Evolutionary conservation across 2,329 filamentous ascomycete genomes (phyloP).

Genomic region (Neocucurbitaria cava): DNA sequence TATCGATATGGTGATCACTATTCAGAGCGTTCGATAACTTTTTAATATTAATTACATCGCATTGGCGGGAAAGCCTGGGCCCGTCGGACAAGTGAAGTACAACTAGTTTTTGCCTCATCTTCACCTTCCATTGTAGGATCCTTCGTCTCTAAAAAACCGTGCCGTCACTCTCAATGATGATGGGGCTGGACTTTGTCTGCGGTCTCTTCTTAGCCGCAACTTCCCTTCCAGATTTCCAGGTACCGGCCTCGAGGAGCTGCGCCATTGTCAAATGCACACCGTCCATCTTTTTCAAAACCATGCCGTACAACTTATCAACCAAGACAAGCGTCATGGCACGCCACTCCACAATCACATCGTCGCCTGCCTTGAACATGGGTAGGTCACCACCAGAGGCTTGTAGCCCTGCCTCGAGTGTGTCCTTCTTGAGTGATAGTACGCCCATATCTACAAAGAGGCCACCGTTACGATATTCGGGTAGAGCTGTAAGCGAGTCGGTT

Average conservation of each 20-base stretch:
- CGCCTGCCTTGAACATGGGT: conserved; percentile 72
- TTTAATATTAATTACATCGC: too few species aligned
- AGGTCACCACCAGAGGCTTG: conserved; percentile 71
- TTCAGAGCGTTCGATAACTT: too few species aligned
- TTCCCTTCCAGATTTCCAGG: conserved; percentile 73
- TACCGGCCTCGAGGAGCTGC: conserved; percentile 91
- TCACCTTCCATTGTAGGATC: background rate
- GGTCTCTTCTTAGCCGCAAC: conserved; percentile 32
- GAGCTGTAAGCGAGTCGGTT: conserved; percentile 80
- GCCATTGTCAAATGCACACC: conserved; percentile 75
- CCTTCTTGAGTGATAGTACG: conserved; percentile 74
- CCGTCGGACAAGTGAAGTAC: too few species aligned
- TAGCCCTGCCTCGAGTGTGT: conserved; percentile 72
- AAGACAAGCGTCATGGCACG: conserved; percentile 75
- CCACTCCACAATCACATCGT: conserved; percentile 81
- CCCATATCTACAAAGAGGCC: conserved; percentile 86
- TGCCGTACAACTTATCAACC: conserved; percentile 70
- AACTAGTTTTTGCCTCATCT: too few species aligned
- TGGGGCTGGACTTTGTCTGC: conserved; percentile 36
- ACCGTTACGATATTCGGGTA: conserved; percentile 92
- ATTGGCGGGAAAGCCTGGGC: background rate
- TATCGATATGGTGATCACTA: too few species aligned
- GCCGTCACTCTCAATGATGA: conserved; percentile 39
- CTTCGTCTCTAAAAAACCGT: conserved; percentile 30
- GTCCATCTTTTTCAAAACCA: conserved; percentile 73